Evolutionary conservation across 139 green algal genomes (phyloP).

Genomic region (Gonium pectorale): DNA sequence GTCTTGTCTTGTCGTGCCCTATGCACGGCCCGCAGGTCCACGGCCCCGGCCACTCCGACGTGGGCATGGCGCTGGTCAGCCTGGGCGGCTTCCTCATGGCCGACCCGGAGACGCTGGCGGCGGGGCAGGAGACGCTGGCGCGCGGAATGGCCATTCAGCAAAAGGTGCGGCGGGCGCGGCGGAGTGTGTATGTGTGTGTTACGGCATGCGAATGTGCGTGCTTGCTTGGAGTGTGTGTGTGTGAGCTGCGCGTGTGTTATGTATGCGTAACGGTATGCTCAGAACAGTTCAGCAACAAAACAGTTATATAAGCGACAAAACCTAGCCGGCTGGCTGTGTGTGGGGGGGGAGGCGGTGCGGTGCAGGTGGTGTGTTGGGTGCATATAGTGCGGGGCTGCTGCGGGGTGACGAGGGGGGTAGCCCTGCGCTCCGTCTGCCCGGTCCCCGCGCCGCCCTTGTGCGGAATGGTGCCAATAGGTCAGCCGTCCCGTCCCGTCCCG

Average conservation of each 20-base stretch:
- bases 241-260: no score
- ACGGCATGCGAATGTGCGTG: background rate
- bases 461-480: no score
- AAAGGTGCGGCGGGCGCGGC: constrained; percentile 6
- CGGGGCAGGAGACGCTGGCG: background rate
- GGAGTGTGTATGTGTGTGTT: background rate
- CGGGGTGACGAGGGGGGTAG: no score
- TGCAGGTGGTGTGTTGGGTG: background rate
- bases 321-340: background rate
- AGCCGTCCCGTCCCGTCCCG: no score
- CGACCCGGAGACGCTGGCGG: background rate
- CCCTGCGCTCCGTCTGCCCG: no score
- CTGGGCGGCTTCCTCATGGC: constrained; percentile 5
- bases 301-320: background rate
- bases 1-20: no score
- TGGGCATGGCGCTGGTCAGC: background rate
- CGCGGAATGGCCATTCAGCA: background rate
- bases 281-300: no score
- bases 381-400: no score
- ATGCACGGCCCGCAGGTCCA: constrained; percentile 1
- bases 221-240: background rate
- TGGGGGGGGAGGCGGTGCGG: no score
- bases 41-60: constrained; percentile 6
- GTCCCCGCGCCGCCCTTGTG: no score
- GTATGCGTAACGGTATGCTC: no score